phyloP scores from a whole-genome alignment of 192 early-diverging fungal genomes.

The Podila horticola region DNA sequence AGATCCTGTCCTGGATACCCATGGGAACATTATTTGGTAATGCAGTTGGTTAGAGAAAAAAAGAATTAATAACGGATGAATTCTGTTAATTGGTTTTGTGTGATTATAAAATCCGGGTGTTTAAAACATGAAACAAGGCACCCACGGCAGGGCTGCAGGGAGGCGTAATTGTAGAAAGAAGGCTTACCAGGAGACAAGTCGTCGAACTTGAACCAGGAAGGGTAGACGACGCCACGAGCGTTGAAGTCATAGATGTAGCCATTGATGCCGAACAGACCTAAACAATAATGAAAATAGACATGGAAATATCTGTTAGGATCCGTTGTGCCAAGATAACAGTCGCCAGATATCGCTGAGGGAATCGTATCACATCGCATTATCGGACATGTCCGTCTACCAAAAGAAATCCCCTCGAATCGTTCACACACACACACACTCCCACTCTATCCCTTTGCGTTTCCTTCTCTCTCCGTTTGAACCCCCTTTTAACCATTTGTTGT shows the following conservation, averaged over 20 bases:
- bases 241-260: constrained; percentile 40
- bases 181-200: constrained; percentile 45
- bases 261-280: constrained; percentile 37
- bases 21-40: background rate
- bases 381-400: background rate
- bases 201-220: constrained; percentile 7
- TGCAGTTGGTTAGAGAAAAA: no score
- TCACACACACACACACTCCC: no score
- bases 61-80: no score
- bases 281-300: background rate
- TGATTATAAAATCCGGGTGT: no score
- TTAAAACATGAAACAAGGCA: background rate
- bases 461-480: background rate
- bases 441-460: background rate
- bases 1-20: constrained; percentile 53
- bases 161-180: background rate
- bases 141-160: background rate
- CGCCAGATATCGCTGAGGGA: no score
- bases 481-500: background rate
- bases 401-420: no score
- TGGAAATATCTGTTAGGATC: background rate
- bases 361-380: no score
- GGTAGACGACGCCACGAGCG: constrained; percentile 1
- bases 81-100: no score
- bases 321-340: no score